Evolutionary conservation across 2,329 filamentous ascomycete genomes (phyloP).

Genomic region (Phyllachora maydis): DNA sequence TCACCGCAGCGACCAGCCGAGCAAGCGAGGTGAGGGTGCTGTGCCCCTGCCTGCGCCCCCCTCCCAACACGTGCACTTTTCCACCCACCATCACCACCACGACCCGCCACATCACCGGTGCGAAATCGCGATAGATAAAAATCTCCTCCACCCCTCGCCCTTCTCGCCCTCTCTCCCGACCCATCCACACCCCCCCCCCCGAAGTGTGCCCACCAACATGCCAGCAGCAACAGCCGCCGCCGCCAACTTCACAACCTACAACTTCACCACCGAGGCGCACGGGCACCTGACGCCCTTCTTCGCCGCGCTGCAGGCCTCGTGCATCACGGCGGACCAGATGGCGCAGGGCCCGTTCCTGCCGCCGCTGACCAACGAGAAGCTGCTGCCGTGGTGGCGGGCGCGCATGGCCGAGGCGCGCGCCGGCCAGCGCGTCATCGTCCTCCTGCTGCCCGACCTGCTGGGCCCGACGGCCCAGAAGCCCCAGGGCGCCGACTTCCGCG

Average conservation of each 20-base stretch:
- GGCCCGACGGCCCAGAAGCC: slow-evolving; percentile 11
- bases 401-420: slow-evolving; percentile 23
- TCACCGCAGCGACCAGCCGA: too few species aligned
- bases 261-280: slow-evolving; percentile 23
- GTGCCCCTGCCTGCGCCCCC: too few species aligned
- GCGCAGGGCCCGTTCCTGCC: slow-evolving; percentile 37
- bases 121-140: too few species aligned
- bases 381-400: slow-evolving; percentile 34
- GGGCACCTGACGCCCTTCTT: slow-evolving; percentile 31
- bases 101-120: too few species aligned
- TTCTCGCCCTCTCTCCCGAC: background rate
- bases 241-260: too few species aligned
- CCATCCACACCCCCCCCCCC: background rate
- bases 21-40: too few species aligned
- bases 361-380: slow-evolving; percentile 32
- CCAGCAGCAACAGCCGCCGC: background rate
- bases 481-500: slow-evolving; percentile 25
- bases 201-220: slow-evolving; percentile 1
- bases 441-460: slow-evolving; percentile 26
- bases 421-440: slow-evolving; percentile 26
- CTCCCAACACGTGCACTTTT: too few species aligned
- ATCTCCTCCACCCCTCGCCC: too few species aligned
- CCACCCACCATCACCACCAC: too few species aligned
- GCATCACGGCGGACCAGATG: slow-evolving; percentile 34
- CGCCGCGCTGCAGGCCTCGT: slow-evolving; percentile 34